Base-by-base conservation (phyloP, 192 early-diverging fungal genomes). In the Coemansia nantahalensis region DNA sequence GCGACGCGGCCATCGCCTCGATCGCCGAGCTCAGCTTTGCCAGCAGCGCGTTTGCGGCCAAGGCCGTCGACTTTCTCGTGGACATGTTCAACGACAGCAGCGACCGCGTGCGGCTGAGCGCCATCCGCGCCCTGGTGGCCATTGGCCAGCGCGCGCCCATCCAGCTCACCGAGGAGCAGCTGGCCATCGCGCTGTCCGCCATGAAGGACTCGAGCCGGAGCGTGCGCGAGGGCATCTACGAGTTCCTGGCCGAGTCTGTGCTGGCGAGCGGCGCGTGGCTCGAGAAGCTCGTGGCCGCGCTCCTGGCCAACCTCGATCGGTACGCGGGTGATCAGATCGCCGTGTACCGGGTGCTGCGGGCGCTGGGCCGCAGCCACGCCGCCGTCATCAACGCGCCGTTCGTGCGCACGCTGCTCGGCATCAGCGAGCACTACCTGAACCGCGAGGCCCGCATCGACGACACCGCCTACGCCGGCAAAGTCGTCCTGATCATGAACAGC, bases 61-160 rank as follows among this genome's bases (percentile, higher is more conserved):
- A 81, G n/a, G 86, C 92, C 0, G 67, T 92, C 0, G 88, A 90
- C 41, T 90, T 84, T 45, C 77, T 97, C 26, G 86, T 95, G 50
- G 95, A 96, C 48, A 98, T 98, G 90, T 93, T 98, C 54, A 95
- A 96, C 70, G 95, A 98, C 70, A 92, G 95, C 61, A 89, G 90
- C 58, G 83, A 89, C 54, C 76, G 77, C 34, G 88, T 98, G 4
- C 86, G 95, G 0, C 56, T 92, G 7, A 86, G 91, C 35, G 83
- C 93, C 1, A 84, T 95, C 28, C 78, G 77, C 16, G 88, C 82
- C 42, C 79, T 98, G 13, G 75, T 71, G 17, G 79, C 83, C 37
- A 86, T 98, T 40, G 90, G 86, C 1, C 58, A 61, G 4, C 68
- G 69, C 2, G 51, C 78, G 9, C 59, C 55, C 0, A 77, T 94